Evolutionary conservation across 805 yeast species (phyloP).

Genomic region (Ogataea parapolymorpha): DNA sequence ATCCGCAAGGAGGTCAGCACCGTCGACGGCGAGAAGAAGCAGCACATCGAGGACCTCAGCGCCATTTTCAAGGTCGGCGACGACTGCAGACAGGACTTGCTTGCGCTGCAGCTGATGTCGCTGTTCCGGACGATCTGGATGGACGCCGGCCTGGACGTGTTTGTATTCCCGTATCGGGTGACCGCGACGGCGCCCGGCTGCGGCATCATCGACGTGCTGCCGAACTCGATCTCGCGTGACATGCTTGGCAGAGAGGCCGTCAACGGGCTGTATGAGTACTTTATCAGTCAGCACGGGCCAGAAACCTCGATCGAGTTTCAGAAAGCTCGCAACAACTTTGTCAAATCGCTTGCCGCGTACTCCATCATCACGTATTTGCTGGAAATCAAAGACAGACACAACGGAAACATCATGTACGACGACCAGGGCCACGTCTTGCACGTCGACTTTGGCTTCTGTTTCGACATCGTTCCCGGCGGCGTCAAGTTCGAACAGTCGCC

Average conservation of each 20-base stretch:
- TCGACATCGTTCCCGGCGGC: conserved; percentile 98
- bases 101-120: conserved; percentile 88
- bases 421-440: conserved; percentile 92
- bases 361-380: conserved; percentile 85
- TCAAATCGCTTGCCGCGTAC: conserved; percentile 92
- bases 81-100: conserved; percentile 96
- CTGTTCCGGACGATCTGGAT: conserved; percentile 91
- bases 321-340: conserved; percentile 85
- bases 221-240: conserved; percentile 92
- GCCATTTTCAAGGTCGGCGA: conserved; percentile 99
- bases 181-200: conserved; percentile 99
- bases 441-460: conserved; percentile 97
- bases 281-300: conserved; percentile 89
- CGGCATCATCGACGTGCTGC: conserved; percentile 97
- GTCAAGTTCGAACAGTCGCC: conserved; percentile 98
- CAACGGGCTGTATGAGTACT: conserved; percentile 92
- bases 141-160: conserved; percentile 82
- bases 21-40: conserved; percentile 35
- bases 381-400: conserved; percentile 96
- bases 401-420: conserved; percentile 97
- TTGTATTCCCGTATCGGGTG: conserved; percentile 89
- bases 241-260: conserved; percentile 99
- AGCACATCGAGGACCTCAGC: conserved; percentile 51
- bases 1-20: conserved; percentile 57
- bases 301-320: conserved; percentile 88